Conservation (phyloP, 1,139 yeast species). For the Candida albicans region DNA sequence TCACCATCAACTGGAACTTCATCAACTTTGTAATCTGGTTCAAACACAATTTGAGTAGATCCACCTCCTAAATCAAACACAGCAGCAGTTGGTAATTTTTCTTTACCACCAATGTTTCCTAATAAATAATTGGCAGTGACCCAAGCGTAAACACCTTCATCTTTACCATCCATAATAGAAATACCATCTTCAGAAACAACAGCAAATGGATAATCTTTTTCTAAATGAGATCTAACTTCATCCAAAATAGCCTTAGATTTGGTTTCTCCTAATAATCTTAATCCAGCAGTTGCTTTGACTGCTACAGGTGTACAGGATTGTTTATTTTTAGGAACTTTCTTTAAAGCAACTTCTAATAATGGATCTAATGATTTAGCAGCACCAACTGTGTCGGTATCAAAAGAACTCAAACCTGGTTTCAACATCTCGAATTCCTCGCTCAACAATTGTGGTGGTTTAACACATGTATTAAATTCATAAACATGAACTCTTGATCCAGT, state of each 20-base stretch:
- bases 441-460: constrained; percentile 74
- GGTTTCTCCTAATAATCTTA: constrained; percentile 78
- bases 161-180: constrained; percentile 91
- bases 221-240: constrained; percentile 75
- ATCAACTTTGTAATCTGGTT: constrained; percentile 67
- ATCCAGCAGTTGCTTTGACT: constrained; percentile 97
- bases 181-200: constrained; percentile 84
- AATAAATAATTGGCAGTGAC: constrained; percentile 89
- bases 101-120: constrained; percentile 83
- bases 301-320: constrained; percentile 89
- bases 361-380: constrained; percentile 91
- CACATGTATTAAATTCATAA: constrained; percentile 85
- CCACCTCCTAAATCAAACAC: constrained; percentile 99
- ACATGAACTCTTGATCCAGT: constrained; percentile 96
- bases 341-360: constrained; percentile 69
- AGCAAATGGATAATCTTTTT: constrained; percentile 82
- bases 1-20: constrained; percentile 75
- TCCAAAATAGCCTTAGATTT: constrained; percentile 68
- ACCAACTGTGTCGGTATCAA: constrained; percentile 72
- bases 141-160: constrained; percentile 99
- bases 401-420: constrained; percentile 89
- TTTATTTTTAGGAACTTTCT: constrained; percentile 68
- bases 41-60: constrained; percentile 96
- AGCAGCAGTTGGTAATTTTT: constrained; percentile 83
- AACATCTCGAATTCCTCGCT: constrained; percentile 84